Percentiles rank a stretch among this genome's conserved stretches.
These are phyloP conservation scores for Mycena sp. DNA, from an alignment of 1,284 basidiomycete genomes.

Conservation along the genomic window DNA sequence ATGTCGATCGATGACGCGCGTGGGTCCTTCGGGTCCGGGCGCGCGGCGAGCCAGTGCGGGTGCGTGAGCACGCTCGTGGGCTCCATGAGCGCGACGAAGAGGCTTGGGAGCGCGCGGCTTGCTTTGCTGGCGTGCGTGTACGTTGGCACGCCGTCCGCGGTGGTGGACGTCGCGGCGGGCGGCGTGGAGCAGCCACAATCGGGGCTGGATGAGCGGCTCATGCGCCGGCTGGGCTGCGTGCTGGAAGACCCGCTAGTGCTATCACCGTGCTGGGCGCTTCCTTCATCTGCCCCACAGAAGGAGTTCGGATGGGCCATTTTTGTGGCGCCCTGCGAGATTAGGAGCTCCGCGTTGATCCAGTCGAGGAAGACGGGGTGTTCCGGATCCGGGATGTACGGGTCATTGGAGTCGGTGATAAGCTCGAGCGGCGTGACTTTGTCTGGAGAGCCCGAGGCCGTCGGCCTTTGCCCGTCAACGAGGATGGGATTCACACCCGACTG, in stretches of 20 bases:
- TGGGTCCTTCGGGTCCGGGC: constrained; percentile 46
- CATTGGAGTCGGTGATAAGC: constrained; percentile 49
- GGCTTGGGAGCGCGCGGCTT: constrained; percentile 57
- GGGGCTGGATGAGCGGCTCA: too few species aligned
- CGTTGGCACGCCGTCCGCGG: constrained; percentile 44
- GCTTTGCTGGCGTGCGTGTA: constrained; percentile 61
- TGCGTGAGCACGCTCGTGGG: constrained; percentile 57
- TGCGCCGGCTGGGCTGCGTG: too few species aligned
- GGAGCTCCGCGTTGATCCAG: constrained; percentile 85
- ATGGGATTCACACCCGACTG: constrained; percentile 51
- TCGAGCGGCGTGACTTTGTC: constrained; percentile 47
- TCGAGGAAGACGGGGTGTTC: constrained; percentile 64
- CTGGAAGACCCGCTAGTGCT: constrained; percentile 24
- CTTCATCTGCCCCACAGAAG: neutral
- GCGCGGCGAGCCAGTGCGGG: constrained; percentile 48
- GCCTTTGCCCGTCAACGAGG: constrained; percentile 13
- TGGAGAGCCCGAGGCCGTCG: constrained; percentile 19
- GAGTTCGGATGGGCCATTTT: neutral
- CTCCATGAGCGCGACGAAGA: constrained; percentile 71
- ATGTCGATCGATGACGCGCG: constrained; percentile 30
- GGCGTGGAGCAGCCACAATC: constrained; percentile 1
- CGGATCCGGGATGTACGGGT: constrained; percentile 53
- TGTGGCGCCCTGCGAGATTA: constrained; percentile 59
- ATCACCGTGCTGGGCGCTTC: constrained; percentile 40
- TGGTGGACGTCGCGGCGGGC: constrained; percentile 18